These are phyloP conservation scores for Lentinula sp. DNA, from an alignment of 768 basidiomycete species.

Conservation along the genomic window DNA sequence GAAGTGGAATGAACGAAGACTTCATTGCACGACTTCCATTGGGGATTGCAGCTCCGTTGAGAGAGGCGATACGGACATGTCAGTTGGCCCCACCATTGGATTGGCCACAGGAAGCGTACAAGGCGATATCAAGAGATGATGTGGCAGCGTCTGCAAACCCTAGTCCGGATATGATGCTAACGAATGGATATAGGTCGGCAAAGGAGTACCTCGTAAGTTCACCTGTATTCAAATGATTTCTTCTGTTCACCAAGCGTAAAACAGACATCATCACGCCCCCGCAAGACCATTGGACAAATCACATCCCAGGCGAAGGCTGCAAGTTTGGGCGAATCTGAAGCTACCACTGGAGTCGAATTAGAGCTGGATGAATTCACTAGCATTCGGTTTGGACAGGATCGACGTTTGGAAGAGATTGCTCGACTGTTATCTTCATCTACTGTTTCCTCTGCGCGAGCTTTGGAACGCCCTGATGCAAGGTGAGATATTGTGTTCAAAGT, in stretches of 20 bases:
- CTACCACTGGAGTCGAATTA: slow-evolving; percentile 66
- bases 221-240: background rate
- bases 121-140: slow-evolving; percentile 68
- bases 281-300: slow-evolving; percentile 47
- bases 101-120: slow-evolving; percentile 69
- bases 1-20: slow-evolving; percentile 29
- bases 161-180: slow-evolving; percentile 32
- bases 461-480: slow-evolving; percentile 69
- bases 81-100: slow-evolving; percentile 70
- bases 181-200: slow-evolving; percentile 49
- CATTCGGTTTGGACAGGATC: slow-evolving; percentile 87
- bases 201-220: slow-evolving; percentile 53
- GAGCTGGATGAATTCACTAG: slow-evolving; percentile 69
- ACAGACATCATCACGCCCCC: slow-evolving; percentile 46
- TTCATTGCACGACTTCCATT: slow-evolving; percentile 56
- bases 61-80: slow-evolving; percentile 81
- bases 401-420: slow-evolving; percentile 85
- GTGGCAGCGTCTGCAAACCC: slow-evolving; percentile 58
- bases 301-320: slow-evolving; percentile 43
- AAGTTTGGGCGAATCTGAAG: slow-evolving; percentile 49
- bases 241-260: slow-evolving; percentile 3
- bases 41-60: slow-evolving; percentile 70
- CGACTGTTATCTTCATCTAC: slow-evolving; percentile 83
- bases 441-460: slow-evolving; percentile 55
- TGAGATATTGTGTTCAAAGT: slow-evolving; percentile 25